Conservation (phyloP, 352 stramenopile genomes). For the Phytophthora idaei region DNA sequence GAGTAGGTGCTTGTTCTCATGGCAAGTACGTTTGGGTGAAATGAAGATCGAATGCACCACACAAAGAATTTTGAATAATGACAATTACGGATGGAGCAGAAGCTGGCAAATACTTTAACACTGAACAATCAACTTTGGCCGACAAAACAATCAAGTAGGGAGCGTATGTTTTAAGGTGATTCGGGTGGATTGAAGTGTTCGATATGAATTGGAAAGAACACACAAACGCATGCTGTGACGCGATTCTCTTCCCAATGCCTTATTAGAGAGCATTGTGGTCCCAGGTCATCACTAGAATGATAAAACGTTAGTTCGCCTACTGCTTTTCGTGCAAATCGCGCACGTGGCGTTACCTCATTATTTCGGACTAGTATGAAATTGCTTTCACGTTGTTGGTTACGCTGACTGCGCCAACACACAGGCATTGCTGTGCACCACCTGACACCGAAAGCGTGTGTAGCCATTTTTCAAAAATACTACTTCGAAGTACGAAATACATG, state of each 20-base stretch:
- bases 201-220: slow-evolving; percentile 20
- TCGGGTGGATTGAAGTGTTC: neutral
- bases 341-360: slow-evolving; percentile 14
- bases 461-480: slow-evolving; percentile 4
- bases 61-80: slow-evolving; percentile 21
- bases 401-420: neutral
- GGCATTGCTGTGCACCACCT: neutral
- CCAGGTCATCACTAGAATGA: slow-evolving; percentile 5
- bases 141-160: slow-evolving; percentile 21
- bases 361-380: neutral
- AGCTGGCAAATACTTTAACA: neutral
- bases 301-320: slow-evolving; percentile 13
- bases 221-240: neutral
- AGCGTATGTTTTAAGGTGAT: slow-evolving; percentile 21
- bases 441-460: slow-evolving; percentile 12
- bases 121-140: neutral
- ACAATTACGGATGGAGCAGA: neutral
- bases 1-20: slow-evolving; percentile 9
- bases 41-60: neutral
- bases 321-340: slow-evolving; percentile 24
- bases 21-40: neutral
- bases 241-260: neutral
- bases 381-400: slow-evolving; percentile 1
- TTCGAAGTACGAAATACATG: too few species aligned
- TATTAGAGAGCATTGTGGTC: neutral